Evolutionary conservation across 805 yeast genomes (phyloP).

Genomic region (Schwanniomyces pseudopolymorphus): DNA sequence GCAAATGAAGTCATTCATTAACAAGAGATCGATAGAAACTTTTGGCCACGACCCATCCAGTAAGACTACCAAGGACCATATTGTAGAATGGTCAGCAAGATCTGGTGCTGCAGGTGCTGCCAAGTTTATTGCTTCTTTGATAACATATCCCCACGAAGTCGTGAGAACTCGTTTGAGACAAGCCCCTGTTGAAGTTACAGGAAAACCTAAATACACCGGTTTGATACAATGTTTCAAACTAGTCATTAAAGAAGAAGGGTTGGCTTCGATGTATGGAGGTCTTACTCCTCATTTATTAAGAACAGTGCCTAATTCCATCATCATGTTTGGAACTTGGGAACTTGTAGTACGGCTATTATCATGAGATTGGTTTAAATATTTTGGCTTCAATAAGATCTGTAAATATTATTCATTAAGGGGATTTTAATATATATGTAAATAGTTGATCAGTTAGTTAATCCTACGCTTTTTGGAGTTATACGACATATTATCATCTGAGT

Average conservation of each 20-base stretch:
- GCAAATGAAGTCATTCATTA: conserved; percentile 79
- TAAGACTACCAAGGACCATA: conserved; percentile 54
- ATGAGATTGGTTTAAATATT: conserved; percentile 5
- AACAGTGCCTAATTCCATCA: conserved; percentile 96
- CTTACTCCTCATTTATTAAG: conserved; percentile 94
- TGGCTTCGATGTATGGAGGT: conserved; percentile 94
- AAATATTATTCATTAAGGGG: not conserved
- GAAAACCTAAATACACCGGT: conserved; percentile 86
- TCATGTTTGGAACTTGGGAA: conserved; percentile 99
- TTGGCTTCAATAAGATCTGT: not conserved
- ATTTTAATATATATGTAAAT: conserved; percentile 1
- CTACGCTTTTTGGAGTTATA: not conserved
- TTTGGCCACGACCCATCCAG: conserved; percentile 28
- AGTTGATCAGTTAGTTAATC: not conserved
- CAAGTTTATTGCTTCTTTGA: conserved; percentile 84
- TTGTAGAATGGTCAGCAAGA: conserved; percentile 90
- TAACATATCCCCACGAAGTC: conserved; percentile 97
- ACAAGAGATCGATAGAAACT: conserved; percentile 43
- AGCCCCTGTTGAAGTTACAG: conserved; percentile 75
- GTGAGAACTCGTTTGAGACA: conserved; percentile 94
- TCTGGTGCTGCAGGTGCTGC: conserved; percentile 98
- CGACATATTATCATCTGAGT: not conserved
- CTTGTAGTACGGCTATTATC: conserved; percentile 45
- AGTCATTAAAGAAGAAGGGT: conserved; percentile 89
- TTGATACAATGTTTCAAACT: conserved; percentile 81